Conservation (phyloP, 2,329 filamentous ascomycete genomes). For the Ophiocordyceps sinensis region DNA sequence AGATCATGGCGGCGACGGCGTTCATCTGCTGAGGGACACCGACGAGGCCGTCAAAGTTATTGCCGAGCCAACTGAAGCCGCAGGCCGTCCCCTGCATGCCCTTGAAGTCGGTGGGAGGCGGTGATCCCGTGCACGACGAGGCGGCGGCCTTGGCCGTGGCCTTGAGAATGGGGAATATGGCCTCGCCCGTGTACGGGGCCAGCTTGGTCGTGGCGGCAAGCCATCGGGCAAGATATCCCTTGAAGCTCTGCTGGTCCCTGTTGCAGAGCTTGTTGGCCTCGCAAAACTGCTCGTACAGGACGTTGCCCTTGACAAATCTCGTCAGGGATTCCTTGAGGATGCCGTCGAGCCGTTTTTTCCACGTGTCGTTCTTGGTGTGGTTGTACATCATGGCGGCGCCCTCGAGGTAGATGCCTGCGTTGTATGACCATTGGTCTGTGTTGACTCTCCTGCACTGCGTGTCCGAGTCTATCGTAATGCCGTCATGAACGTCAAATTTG, state of each 20-base stretch:
- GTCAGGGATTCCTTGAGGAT: conserved; percentile 34
- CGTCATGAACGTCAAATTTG: conserved; percentile 40
- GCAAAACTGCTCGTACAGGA: conserved; percentile 55
- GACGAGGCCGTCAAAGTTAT: conserved; percentile 39
- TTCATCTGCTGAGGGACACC: conserved; percentile 61
- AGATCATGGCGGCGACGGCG: conserved; percentile 48
- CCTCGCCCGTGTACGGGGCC: conserved; percentile 34
- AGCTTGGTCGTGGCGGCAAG: conserved; percentile 39
- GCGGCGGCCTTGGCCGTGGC: conserved; percentile 38
- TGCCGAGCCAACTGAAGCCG: conserved; percentile 49
- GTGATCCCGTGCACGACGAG: conserved; percentile 32
- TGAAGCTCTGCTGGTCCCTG: conserved; percentile 60
- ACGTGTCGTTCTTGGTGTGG: conserved; percentile 35
- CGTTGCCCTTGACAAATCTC: conserved; percentile 37
- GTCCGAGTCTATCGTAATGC: conserved; percentile 20
- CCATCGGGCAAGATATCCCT: conserved; percentile 60
- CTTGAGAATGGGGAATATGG: conserved; percentile 35
- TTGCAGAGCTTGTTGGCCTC: conserved; percentile 48
- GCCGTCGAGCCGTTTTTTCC: conserved; percentile 44
- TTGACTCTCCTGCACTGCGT: conserved; percentile 37
- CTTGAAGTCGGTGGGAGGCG: conserved; percentile 19
- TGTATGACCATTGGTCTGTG: conserved; percentile 53
- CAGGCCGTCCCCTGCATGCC: conserved; percentile 47
- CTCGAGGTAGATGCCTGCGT: conserved; percentile 50
- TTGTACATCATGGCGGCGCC: conserved; percentile 49